A percentile compares a stretch with the other conserved stretches of the same genome.
phyloP scores from a whole-genome alignment of 2,329 filamentous ascomycete species.

The Alternaria triticina region DNA sequence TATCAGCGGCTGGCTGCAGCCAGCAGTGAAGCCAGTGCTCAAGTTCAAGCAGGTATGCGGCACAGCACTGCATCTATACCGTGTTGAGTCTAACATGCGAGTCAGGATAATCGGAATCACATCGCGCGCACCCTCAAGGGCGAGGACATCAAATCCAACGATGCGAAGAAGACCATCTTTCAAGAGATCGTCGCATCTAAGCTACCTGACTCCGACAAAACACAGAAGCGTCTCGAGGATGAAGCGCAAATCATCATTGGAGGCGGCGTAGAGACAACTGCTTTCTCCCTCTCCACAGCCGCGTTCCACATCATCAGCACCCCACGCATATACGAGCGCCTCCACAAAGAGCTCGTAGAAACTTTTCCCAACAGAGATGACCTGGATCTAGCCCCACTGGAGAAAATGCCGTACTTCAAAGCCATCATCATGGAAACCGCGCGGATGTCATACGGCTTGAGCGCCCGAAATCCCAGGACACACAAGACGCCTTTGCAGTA shows the following conservation, averaged over 20 bases:
- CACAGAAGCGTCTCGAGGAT: conserved; percentile 45
- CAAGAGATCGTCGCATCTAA: conserved; percentile 41
- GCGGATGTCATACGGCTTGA: conserved; percentile 49
- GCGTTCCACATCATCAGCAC: conserved; percentile 43
- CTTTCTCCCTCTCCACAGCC: conserved; percentile 38
- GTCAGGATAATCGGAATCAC: conserved; percentile 31
- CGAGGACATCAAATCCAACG: conserved; percentile 39
- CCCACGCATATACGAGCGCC: conserved; percentile 35
- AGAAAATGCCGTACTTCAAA: conserved; percentile 15
- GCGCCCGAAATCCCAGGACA: conserved; percentile 48
- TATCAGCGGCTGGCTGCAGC: conserved; percentile 39
- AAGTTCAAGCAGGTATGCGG: conserved; percentile 38
- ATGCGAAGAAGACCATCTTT: conserved; percentile 44
- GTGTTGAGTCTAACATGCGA: background rate
- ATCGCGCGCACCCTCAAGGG: conserved; percentile 37
- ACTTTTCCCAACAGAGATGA: conserved; percentile 33
- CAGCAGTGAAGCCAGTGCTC: conserved; percentile 39
- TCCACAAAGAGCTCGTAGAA: conserved; percentile 39
- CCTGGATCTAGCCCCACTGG: conserved; percentile 29
- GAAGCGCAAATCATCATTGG: conserved; percentile 49
- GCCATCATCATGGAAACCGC: conserved; percentile 36
- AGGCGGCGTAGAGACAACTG: conserved; percentile 50
- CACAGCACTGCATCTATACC: background rate
- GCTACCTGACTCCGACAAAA: conserved; percentile 46
- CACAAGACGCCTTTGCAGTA: conserved; percentile 28